Evolutionary conservation across 805 yeast genomes (phyloP).

Genomic region (Cyberlindnera nakhonratchasimensis): DNA sequence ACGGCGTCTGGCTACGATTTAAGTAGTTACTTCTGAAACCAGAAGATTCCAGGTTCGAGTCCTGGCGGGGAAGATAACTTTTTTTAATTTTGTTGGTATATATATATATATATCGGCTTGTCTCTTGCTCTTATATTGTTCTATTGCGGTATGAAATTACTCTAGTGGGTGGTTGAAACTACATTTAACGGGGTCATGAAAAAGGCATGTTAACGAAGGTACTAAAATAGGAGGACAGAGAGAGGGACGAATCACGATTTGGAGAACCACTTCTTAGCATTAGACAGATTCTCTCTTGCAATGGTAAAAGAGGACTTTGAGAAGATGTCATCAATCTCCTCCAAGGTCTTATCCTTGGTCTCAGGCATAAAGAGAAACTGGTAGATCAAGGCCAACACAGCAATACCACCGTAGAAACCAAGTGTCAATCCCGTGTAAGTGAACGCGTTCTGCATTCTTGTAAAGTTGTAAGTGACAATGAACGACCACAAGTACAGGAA

Average conservation of each 20-base stretch:
- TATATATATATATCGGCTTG: too few relatives aligned
- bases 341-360: constrained; percentile 67
- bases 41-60: constrained; percentile 36
- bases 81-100: constrained; percentile 10
- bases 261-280: constrained; percentile 9
- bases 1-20: constrained; percentile 71
- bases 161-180: too few relatives aligned
- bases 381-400: constrained; percentile 52
- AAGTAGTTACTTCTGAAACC: constrained; percentile 39
- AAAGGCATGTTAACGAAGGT: too few relatives aligned
- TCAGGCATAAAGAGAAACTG: constrained; percentile 63
- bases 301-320: constrained; percentile 41
- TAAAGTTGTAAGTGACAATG: constrained; percentile 62
- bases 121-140: too few relatives aligned
- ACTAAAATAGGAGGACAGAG: too few relatives aligned
- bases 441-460: constrained; percentile 51
- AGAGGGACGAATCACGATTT: too few relatives aligned
- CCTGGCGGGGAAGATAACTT: constrained; percentile 35
- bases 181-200: too few relatives aligned
- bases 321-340: constrained; percentile 66
- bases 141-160: too few relatives aligned
- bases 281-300: constrained; percentile 30
- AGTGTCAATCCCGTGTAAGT: constrained; percentile 59
- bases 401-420: constrained; percentile 68
- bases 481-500: constrained; percentile 59